These are phyloP conservation scores for Boletus semigastroideus DNA, from an alignment of 1,284 basidiomycete species.

Conservation along the genomic window DNA sequence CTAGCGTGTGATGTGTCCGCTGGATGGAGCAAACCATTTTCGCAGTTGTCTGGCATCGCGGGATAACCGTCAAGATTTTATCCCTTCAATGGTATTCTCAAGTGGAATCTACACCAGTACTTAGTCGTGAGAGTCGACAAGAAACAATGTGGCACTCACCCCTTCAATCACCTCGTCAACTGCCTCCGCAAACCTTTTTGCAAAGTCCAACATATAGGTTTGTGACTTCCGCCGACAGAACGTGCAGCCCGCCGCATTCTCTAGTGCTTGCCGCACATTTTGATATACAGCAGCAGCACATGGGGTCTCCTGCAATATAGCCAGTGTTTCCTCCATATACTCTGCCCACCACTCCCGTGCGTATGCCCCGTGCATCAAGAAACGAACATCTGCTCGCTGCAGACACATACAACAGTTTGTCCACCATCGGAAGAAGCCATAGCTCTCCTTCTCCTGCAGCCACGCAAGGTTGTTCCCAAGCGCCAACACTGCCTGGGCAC, in stretches of 20 bases:
- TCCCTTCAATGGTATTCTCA: constrained; percentile 15
- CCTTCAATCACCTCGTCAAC: constrained; percentile 20
- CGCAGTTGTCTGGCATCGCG: neutral
- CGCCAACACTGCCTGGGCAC: constrained; percentile 15
- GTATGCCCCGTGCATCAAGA: constrained; percentile 27
- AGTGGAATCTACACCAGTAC: constrained; percentile 19
- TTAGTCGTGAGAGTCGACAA: neutral
- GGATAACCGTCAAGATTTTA: neutral
- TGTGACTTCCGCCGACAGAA: constrained; percentile 22
- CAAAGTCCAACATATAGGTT: constrained; percentile 22
- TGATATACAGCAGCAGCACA: constrained; percentile 23
- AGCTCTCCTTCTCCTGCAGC: constrained; percentile 23
- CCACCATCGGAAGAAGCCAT: constrained; percentile 31
- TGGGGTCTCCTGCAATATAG: constrained; percentile 21
- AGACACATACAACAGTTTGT: constrained; percentile 25
- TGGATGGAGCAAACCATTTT: neutral
- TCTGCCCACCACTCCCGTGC: constrained; percentile 34
- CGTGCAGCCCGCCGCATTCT: constrained; percentile 19
- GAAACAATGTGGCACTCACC: constrained; percentile 15
- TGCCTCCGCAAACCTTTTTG: constrained; percentile 21
- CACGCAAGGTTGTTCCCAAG: constrained; percentile 30
- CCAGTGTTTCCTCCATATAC: constrained; percentile 30
- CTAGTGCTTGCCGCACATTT: constrained; percentile 21
- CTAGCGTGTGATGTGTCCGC: too few relatives aligned
- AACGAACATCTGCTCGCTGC: constrained; percentile 23